phyloP scores from a whole-genome alignment of 192 early-diverging fungal genomes.

The Coemansia sp. region DNA sequence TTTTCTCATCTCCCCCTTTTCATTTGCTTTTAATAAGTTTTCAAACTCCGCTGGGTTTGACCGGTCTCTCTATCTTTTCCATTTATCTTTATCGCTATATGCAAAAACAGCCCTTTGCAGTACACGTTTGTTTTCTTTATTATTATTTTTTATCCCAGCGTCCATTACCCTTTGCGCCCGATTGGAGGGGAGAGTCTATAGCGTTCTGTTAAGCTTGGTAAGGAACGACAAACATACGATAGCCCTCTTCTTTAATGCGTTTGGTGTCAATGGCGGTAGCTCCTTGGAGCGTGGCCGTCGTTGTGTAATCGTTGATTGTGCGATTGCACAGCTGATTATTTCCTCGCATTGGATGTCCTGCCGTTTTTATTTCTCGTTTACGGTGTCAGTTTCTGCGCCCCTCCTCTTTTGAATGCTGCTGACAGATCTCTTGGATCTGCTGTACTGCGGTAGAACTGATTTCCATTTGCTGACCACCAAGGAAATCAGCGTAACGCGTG shows the following conservation, averaged over 20 bases:
- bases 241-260: not conserved
- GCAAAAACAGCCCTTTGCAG: not conserved
- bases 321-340: not conserved
- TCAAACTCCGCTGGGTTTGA: conserved; percentile 20
- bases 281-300: not conserved
- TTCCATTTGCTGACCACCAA: not conserved
- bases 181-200: not conserved
- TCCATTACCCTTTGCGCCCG: not conserved
- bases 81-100: not conserved
- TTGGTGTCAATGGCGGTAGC: not conserved
- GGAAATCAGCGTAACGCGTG: not conserved
- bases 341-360: not conserved
- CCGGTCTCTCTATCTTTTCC: not conserved
- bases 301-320: conserved; percentile 3
- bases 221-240: not conserved
- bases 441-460: not conserved
- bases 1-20: not conserved
- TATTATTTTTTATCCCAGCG: not conserved
- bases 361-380: no score
- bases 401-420: no score
- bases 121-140: not conserved
- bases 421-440: not conserved
- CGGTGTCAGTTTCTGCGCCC: no score
- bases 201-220: conserved; percentile 3
- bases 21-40: conserved; percentile 4